Percentiles rank a stretch among this genome's conserved stretches.
These are phyloP conservation scores for Quambalaria eucalypti DNA, from an alignment of 1,284 basidiomycete species.

Conservation along the genomic window DNA sequence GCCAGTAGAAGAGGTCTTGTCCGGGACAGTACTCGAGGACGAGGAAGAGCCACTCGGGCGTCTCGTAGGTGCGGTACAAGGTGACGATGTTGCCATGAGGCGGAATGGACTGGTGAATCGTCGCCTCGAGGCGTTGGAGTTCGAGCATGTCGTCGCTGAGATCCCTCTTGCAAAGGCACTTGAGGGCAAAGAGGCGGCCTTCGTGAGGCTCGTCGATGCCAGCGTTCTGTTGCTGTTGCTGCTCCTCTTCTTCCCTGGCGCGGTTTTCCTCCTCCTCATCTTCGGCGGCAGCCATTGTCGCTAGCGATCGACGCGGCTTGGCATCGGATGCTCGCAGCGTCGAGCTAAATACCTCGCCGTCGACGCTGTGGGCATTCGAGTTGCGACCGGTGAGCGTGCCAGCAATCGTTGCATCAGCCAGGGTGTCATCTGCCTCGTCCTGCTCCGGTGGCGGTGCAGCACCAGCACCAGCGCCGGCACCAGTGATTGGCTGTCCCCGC, in stretches of 20 bases:
- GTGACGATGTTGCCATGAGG: constrained; percentile 91
- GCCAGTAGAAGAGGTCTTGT: constrained; percentile 82
- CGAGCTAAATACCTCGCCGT: background rate
- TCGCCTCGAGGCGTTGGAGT: constrained; percentile 54
- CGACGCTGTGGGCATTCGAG: background rate
- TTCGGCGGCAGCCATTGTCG: background rate
- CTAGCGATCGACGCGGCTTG: background rate
- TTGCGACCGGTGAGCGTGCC: background rate
- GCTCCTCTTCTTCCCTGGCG: background rate
- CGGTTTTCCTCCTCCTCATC: background rate
- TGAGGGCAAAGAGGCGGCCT: constrained; percentile 69
- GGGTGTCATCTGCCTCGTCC: background rate
- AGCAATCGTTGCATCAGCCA: constrained; percentile 2
- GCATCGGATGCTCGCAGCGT: background rate
- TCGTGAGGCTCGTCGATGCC: background rate
- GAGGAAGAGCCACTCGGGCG: constrained; percentile 67
- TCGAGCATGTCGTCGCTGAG: constrained; percentile 37
- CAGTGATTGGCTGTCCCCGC: background rate
- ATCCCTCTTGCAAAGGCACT: constrained; percentile 69
- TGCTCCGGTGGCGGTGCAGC: too few species aligned
- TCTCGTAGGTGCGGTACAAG: constrained; percentile 62
- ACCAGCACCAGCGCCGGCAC: background rate
- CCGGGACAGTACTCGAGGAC: constrained; percentile 88
- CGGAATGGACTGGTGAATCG: constrained; percentile 85
- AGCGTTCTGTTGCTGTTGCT: background rate